phyloP scores from a whole-genome alignment of 768 basidiomycete species.

The Rhodosporidiobolus sp. region DNA sequence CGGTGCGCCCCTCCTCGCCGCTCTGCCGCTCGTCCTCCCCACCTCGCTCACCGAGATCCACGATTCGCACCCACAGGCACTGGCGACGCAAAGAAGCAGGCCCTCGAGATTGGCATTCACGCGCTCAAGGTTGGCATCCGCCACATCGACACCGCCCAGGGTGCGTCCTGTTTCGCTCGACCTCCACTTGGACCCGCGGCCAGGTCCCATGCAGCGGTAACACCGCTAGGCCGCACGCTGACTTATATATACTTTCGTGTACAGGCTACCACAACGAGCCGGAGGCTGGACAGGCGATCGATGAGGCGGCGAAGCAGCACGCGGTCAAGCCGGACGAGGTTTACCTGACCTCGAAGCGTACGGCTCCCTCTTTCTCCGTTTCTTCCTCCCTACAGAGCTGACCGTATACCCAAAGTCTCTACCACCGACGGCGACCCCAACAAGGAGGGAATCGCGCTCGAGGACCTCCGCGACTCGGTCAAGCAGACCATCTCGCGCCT shows the following conservation, averaged over 20 bases:
- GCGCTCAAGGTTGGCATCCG: conserved; percentile 45
- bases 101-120: conserved; percentile 33
- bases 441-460: conserved; percentile 19
- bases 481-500: conserved; percentile 40
- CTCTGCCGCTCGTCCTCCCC: too few relatives aligned
- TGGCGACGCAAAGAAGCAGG: conserved; percentile 36
- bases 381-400: not conserved
- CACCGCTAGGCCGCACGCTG: too few relatives aligned
- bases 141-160: conserved; percentile 25
- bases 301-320: not conserved
- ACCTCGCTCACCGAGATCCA: conserved; percentile 34
- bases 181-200: too few relatives aligned
- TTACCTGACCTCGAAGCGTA: conserved; percentile 47
- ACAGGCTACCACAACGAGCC: conserved; percentile 44
- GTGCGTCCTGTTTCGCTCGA: not conserved
- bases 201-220: too few relatives aligned
- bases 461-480: conserved; percentile 42
- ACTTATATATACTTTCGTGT: not conserved
- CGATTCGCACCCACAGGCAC: conserved; percentile 32
- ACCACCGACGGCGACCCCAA: conserved; percentile 21
- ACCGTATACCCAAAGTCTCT: conserved; percentile 16
- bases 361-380: not conserved
- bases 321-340: conserved; percentile 36
- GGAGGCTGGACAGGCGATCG: conserved; percentile 39
- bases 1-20: too few relatives aligned